phyloP scores from a whole-genome alignment of 1,284 basidiomycete species.

The Sporisorium exsertum region DNA sequence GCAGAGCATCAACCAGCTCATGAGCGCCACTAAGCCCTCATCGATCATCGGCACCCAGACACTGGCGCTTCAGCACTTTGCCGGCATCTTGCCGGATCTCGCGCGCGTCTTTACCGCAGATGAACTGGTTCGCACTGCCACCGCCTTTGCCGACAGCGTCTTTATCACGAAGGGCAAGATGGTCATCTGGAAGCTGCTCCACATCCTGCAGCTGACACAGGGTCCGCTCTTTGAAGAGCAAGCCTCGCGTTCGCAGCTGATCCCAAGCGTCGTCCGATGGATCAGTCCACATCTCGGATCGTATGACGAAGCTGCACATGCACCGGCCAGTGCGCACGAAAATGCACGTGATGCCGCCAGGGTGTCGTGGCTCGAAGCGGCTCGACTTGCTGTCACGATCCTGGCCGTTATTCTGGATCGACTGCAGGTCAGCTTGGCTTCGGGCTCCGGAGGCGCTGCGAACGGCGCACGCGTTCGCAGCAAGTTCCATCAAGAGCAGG shows the following conservation, averaged over 20 bases:
- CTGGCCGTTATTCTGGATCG: conserved; percentile 89
- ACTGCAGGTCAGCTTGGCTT: conserved; percentile 73
- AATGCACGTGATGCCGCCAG: conserved; percentile 73
- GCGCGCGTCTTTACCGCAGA: conserved; percentile 55
- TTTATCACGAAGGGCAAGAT: conserved; percentile 84
- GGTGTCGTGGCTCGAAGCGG: conserved; percentile 90
- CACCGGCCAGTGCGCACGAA: conserved; percentile 40
- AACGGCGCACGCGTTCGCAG: conserved; percentile 11
- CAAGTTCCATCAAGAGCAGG: conserved; percentile 78
- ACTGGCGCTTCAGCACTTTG: conserved; percentile 84
- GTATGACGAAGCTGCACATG: conserved; percentile 74
- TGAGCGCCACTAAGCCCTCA: conserved; percentile 81
- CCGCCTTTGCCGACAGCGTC: conserved; percentile 85
- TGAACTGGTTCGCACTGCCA: conserved; percentile 73
- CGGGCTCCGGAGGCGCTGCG: conserved; percentile 2
- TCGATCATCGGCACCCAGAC: conserved; percentile 94
- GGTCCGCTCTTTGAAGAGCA: conserved; percentile 87
- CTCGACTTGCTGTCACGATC: conserved; percentile 75
- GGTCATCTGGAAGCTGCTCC: conserved; percentile 90
- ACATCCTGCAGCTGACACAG: conserved; percentile 90
- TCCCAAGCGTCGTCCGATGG: conserved; percentile 90
- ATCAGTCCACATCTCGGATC: conserved; percentile 94
- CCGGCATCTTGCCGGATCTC: conserved; percentile 88
- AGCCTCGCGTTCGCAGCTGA: conserved; percentile 81
- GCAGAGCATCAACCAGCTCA: conserved; percentile 85